Evolutionary conservation across 2,329 filamentous ascomycete species (phyloP).

Genomic region (Teratosphaeriaceae sp.): DNA sequence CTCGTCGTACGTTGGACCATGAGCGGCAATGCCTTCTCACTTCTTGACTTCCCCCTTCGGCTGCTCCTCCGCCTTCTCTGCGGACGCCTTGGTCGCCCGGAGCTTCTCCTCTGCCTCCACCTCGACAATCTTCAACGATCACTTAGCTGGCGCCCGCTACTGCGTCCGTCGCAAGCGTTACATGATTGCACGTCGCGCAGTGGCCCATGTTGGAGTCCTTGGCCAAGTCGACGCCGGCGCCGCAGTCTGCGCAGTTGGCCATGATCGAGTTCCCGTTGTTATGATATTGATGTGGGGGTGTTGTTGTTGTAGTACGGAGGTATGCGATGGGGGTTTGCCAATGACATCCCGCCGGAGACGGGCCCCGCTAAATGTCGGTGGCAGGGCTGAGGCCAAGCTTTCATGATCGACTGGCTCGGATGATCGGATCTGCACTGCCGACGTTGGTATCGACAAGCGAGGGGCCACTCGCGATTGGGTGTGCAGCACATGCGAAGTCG

Average conservation of each 20-base stretch:
- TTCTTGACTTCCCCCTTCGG: slow-evolving; percentile 2
- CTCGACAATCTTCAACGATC: background rate
- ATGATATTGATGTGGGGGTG: too few species aligned
- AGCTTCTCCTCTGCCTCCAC: background rate
- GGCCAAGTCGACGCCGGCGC: slow-evolving; percentile 4
- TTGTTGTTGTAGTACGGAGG: too few species aligned
- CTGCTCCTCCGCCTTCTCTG: background rate
- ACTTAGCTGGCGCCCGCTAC: background rate
- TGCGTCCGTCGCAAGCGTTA: background rate
- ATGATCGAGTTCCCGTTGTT: background rate
- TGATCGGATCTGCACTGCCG: too few species aligned
- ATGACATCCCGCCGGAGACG: too few species aligned
- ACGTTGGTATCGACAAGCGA: too few species aligned
- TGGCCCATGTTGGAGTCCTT: slow-evolving; percentile 8
- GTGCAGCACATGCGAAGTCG: too few species aligned
- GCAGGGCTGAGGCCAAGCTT: too few species aligned
- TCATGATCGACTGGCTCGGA: too few species aligned
- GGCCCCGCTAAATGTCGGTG: too few species aligned
- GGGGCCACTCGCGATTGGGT: too few species aligned
- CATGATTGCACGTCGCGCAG: slow-evolving; percentile 6
- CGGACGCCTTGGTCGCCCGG: too few species aligned
- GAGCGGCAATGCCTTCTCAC: background rate
- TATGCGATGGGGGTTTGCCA: too few species aligned
- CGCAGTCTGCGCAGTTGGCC: slow-evolving; percentile 5
- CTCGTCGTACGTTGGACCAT: background rate